These are phyloP conservation scores for Penicillium glabrum DNA, from an alignment of 2,329 filamentous ascomycete genomes.

Conservation along the genomic window DNA sequence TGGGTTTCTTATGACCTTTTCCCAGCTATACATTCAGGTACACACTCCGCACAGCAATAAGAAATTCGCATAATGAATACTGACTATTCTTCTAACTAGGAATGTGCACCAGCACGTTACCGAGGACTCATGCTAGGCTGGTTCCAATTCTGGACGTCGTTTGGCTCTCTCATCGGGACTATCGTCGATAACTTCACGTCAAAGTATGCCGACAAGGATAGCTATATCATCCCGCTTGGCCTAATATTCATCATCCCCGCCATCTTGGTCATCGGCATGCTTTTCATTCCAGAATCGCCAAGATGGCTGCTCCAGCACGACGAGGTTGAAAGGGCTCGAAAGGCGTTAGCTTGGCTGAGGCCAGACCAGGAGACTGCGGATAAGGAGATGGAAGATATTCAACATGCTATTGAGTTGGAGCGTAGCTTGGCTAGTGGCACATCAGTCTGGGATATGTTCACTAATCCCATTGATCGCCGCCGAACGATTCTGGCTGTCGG, in stretches of 20 bases:
- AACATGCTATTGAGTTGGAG: slow-evolving; percentile 37
- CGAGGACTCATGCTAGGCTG: slow-evolving; percentile 50
- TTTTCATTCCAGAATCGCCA: slow-evolving; percentile 50
- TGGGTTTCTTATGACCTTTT: slow-evolving; percentile 59
- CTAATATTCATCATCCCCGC: slow-evolving; percentile 49
- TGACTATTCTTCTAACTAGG: slow-evolving; percentile 24
- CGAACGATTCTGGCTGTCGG: slow-evolving; percentile 51
- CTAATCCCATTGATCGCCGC: slow-evolving; percentile 53
- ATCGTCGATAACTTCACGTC: slow-evolving; percentile 46
- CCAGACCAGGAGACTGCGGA: slow-evolving; percentile 32
- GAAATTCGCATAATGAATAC: not conserved
- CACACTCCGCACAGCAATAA: slow-evolving; percentile 7
- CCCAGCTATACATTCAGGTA: slow-evolving; percentile 52
- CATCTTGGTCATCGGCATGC: slow-evolving; percentile 46
- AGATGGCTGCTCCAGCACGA: slow-evolving; percentile 42
- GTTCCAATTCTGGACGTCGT: slow-evolving; percentile 51
- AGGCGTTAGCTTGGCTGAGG: slow-evolving; percentile 38
- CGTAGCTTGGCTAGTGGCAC: slow-evolving; percentile 34
- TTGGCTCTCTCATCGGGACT: slow-evolving; percentile 48
- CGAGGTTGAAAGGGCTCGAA: slow-evolving; percentile 22
- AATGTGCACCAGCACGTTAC: slow-evolving; percentile 52
- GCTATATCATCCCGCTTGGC: slow-evolving; percentile 51
- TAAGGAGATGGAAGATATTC: slow-evolving; percentile 35
- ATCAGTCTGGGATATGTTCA: slow-evolving; percentile 50
- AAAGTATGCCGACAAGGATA: slow-evolving; percentile 37